phyloP scores from a whole-genome alignment of 129 eudicot genomes.

The Helianthus annuus region DNA sequence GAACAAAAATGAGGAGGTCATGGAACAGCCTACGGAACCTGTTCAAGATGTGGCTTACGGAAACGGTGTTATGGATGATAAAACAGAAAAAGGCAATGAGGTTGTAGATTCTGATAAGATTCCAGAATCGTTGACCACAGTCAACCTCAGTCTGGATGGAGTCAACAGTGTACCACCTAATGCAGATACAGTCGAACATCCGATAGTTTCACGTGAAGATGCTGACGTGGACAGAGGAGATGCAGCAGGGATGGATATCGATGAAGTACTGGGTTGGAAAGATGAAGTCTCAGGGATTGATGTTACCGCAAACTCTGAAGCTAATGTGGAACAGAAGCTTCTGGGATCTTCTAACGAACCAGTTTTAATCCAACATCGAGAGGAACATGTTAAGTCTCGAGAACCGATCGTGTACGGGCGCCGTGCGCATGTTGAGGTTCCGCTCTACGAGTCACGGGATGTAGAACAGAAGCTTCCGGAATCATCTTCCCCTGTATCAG shows the following conservation, averaged over 20 bases:
- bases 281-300: constrained; percentile 34
- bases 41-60: constrained; percentile 21
- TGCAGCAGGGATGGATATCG: constrained; percentile 41
- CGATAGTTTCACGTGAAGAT: constrained; percentile 23
- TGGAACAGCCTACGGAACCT: constrained; percentile 20
- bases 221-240: constrained; percentile 40
- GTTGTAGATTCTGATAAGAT: constrained; percentile 23
- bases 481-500: constrained; percentile 21
- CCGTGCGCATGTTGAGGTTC: constrained; percentile 39
- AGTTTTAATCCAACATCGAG: constrained; percentile 10
- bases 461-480: constrained; percentile 20
- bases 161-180: constrained; percentile 10
- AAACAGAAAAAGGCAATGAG: constrained; percentile 30
- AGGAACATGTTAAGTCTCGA: constrained; percentile 26
- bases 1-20: constrained; percentile 17
- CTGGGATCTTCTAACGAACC: constrained; percentile 26
- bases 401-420: constrained; percentile 40
- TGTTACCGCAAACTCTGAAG: constrained; percentile 20
- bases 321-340: constrained; percentile 12
- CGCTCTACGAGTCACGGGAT: constrained; percentile 26
- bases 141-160: constrained; percentile 16
- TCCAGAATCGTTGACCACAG: constrained; percentile 12
- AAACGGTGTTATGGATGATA: constrained; percentile 27
- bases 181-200: constrained; percentile 12
- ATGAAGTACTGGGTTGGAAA: constrained; percentile 41